These are phyloP conservation scores for Cercospora citrullina DNA, from an alignment of 2,329 filamentous ascomycete species.

Conservation along the genomic window DNA sequence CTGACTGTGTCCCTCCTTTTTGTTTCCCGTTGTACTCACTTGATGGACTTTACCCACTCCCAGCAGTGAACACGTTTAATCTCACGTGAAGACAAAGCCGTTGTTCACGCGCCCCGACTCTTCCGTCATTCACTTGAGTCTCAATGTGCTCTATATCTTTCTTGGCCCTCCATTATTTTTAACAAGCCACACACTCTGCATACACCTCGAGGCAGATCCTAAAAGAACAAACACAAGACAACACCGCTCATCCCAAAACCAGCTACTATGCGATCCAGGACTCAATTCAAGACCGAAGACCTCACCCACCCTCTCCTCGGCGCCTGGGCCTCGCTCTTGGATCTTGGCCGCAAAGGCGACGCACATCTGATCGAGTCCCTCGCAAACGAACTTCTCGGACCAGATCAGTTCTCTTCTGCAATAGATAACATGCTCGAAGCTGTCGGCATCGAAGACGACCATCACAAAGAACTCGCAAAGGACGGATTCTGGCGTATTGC, in stretches of 20 bases:
- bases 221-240: background rate
- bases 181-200: background rate
- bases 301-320: background rate
- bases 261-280: background rate
- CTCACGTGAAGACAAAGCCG: background rate
- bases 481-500: background rate
- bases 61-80: background rate
- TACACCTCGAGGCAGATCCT: background rate
- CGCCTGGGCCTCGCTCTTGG: background rate
- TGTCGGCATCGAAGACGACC: background rate
- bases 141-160: background rate
- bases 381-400: background rate
- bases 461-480: background rate
- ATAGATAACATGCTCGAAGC: slow-evolving; percentile 2
- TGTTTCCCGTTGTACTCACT: background rate
- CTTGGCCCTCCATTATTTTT: background rate
- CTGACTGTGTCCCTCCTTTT: background rate
- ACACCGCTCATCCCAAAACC: background rate
- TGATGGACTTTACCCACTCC: background rate
- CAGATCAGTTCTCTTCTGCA: background rate
- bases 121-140: background rate
- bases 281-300: background rate
- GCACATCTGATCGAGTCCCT: background rate
- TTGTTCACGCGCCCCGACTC: background rate
- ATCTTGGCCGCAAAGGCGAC: slow-evolving; percentile 5